Percentiles rank a stretch among this genome's conserved stretches.
phyloP scores from a whole-genome alignment of 805 yeast species.

The Saccharomycopsis amapae region DNA sequence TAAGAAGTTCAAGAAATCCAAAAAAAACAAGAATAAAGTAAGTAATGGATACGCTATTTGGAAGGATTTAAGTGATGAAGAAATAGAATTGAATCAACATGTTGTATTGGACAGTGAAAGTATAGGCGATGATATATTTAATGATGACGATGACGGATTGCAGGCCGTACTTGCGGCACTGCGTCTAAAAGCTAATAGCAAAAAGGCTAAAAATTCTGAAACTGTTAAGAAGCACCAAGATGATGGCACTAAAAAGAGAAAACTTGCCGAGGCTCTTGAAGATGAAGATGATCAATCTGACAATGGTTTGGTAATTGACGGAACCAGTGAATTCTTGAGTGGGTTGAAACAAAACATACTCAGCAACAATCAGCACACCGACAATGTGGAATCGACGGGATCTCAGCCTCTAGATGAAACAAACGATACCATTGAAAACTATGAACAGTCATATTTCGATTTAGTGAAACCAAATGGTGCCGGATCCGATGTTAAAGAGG shows the following conservation, averaged over 20 bases:
- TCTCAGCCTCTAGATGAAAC: too few species aligned
- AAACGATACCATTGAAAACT: too few species aligned
- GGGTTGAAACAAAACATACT: constrained; percentile 22
- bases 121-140: constrained; percentile 1
- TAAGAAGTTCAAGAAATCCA: not conserved
- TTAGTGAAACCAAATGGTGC: not conserved
- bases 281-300: constrained; percentile 14
- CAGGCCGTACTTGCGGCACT: constrained; percentile 23
- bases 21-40: constrained; percentile 6
- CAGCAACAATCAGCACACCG: not conserved
- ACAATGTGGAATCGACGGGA: too few species aligned
- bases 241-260: constrained; percentile 4
- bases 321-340: constrained; percentile 29
- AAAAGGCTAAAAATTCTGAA: not conserved
- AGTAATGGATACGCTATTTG: constrained; percentile 17
- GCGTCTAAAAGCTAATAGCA: not conserved
- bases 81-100: constrained; percentile 23
- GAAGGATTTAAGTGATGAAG: constrained; percentile 21
- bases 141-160: constrained; percentile 11
- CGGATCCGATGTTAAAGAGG: not conserved
- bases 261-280: constrained; percentile 3
- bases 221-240: constrained; percentile 6
- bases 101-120: constrained; percentile 24
- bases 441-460: too few species aligned
- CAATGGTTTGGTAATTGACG: constrained; percentile 26